These are phyloP conservation scores for Fusarium odoratissimum DNA, from an alignment of 2,329 filamentous ascomycete genomes.

Conservation along the genomic window DNA sequence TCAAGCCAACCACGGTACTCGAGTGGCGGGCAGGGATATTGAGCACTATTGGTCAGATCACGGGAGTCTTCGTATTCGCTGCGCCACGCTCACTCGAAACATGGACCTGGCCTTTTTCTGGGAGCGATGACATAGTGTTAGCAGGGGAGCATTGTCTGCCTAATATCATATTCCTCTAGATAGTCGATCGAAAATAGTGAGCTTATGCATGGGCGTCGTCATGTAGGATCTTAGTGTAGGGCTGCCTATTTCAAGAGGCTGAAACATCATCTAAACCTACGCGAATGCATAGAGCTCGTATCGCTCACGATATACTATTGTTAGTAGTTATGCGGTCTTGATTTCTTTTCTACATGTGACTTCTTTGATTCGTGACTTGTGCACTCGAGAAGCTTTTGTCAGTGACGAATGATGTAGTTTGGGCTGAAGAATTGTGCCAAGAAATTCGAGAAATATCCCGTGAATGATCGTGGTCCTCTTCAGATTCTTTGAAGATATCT, in stretches of 20 bases:
- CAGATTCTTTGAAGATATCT: background rate
- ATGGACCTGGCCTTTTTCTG: background rate
- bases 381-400: background rate
- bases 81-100: background rate
- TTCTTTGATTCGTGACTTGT: background rate
- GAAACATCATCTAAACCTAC: background rate
- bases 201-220: background rate
- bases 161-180: background rate
- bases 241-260: background rate
- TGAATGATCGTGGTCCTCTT: accelerated
- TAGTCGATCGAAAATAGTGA: background rate
- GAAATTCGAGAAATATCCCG: background rate
- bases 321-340: background rate
- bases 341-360: background rate
- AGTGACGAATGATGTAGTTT: background rate
- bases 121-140: background rate
- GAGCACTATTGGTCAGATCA: background rate
- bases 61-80: conserved; percentile 5
- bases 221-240: background rate
- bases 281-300: background rate
- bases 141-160: background rate
- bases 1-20: background rate
- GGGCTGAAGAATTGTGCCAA: background rate
- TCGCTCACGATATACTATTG: background rate
- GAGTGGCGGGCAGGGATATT: background rate